phyloP scores from a whole-genome alignment of 1,284 basidiomycete species.

The Cryptococcus sp. region DNA sequence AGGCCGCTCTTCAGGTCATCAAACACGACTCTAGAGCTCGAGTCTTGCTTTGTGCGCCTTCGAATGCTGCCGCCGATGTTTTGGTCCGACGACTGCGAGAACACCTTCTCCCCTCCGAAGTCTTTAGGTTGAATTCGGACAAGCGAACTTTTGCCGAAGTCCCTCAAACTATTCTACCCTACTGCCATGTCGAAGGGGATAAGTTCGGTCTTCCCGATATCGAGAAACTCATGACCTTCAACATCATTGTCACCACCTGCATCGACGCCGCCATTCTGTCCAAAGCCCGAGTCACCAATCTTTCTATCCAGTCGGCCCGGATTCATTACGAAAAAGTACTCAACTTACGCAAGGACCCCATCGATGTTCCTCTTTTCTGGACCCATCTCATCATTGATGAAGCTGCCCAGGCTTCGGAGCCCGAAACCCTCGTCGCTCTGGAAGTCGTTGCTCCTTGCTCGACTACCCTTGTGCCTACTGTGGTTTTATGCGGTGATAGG shows the following conservation, averaged over 20 bases:
- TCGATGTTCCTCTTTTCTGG: slow-evolving; percentile 35
- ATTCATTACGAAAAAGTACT: slow-evolving; percentile 13
- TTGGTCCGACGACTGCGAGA: slow-evolving; percentile 37
- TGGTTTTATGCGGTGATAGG: slow-evolving; percentile 45
- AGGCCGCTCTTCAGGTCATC: slow-evolving; percentile 43
- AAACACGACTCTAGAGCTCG: slow-evolving; percentile 22
- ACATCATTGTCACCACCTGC: slow-evolving; percentile 41
- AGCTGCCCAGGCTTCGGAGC: slow-evolving; percentile 47
- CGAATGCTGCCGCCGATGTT: slow-evolving; percentile 48
- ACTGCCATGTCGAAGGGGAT: slow-evolving; percentile 21
- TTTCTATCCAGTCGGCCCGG: slow-evolving; percentile 31
- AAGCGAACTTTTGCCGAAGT: slow-evolving; percentile 48
- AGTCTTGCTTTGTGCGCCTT: slow-evolving; percentile 46
- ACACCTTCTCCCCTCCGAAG: slow-evolving; percentile 13
- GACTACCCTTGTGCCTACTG: slow-evolving; percentile 17
- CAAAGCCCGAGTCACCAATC: slow-evolving; percentile 34
- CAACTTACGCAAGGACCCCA: not conserved
- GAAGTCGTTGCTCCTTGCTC: slow-evolving; percentile 37
- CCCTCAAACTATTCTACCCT: slow-evolving; percentile 19
- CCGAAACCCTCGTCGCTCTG: slow-evolving; percentile 41
- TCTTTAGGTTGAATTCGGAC: slow-evolving; percentile 42
- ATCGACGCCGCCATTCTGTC: slow-evolving; percentile 42
- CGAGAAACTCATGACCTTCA: slow-evolving; percentile 28
- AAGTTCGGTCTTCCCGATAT: slow-evolving; percentile 28
- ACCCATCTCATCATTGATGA: slow-evolving; percentile 48